phyloP scores from a whole-genome alignment of 208 protist species.

The Acanthamoeba sp. region DNA sequence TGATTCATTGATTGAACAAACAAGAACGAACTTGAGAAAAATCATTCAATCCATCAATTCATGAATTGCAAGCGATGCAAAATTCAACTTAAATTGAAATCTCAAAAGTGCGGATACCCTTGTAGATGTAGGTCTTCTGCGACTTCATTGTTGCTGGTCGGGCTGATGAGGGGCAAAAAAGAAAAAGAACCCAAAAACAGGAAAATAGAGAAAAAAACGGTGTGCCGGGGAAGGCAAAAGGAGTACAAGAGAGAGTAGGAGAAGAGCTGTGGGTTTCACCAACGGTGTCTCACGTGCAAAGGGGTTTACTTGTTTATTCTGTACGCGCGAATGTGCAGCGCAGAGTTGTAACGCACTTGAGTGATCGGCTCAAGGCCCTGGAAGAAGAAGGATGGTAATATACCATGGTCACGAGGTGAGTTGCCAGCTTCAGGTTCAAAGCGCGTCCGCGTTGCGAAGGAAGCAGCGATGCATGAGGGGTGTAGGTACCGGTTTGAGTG shows the following conservation, averaged over 20 bases:
- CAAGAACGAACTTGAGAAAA: neutral
- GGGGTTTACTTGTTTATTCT: conserved; percentile 24
- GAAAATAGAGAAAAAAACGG: neutral
- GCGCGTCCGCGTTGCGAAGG: neutral
- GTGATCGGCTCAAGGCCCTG: conserved; percentile 51
- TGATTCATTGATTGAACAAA: too few species aligned
- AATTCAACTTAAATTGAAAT: neutral
- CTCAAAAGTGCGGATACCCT: neutral
- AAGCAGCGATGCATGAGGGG: neutral
- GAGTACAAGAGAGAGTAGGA: too few species aligned
- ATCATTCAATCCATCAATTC: too few species aligned
- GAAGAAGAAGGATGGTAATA: neutral
- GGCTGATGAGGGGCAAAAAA: neutral
- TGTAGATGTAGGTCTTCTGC: conserved; percentile 61
- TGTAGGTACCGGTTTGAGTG: neutral
- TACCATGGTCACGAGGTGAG: too few species aligned
- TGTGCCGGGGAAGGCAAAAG: too few species aligned
- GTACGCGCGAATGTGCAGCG: conserved; percentile 30
- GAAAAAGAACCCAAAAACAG: neutral
- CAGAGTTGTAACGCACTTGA: conserved; percentile 37
- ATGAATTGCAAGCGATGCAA: too few species aligned
- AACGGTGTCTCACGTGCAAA: too few species aligned
- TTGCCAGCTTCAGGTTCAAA: too few species aligned
- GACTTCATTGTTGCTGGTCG: conserved; percentile 12
- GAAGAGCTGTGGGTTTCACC: neutral